Base-by-base conservation (phyloP, 2,329 filamentous ascomycete genomes). In the Thelonectria rubi region DNA sequence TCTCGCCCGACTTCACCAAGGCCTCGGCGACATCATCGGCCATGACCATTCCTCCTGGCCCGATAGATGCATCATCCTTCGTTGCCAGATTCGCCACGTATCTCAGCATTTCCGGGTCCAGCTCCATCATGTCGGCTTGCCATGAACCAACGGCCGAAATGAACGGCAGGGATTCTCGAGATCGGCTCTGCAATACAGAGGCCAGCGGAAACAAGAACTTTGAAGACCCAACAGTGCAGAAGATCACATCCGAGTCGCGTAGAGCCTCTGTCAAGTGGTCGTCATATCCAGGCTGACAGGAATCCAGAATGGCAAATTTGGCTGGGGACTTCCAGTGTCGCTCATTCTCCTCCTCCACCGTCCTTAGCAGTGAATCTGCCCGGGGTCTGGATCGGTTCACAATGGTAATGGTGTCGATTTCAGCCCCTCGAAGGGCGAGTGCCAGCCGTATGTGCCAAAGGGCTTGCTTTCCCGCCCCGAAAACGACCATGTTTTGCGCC, bases 401-500 rank as follows among this genome's bases (percentile, higher is more conserved):
- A 0, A 77, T 42, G 0, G 68, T 76, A 9, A 78, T 63, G 2
- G 21, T 57, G 1, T 57, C 56, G 3, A 78, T 68, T 14, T 73
- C 69, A 0, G 52, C 39, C 0, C 72, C 72, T 3, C 73, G 62
- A 0, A 91, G 79, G 2, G 88, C 78, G 2, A 92, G 75, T 0
- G 88, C 86, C 6, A 92, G 81, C 1, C 88, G 83, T 9, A 89
- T 84, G 69, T 91, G 89, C 89, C 89, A 92, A 70, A 89, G 86
- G 1, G 89, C 90, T 75, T 91, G 88, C 65, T 85, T 87, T 30
- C 89, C 89, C 0, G 88, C 88, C 1, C 90, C 89, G 67, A 92
- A 92, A 30, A 91, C 82, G 5, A 87, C 82, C 2, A 91, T 68
- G 15, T 85, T 86, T 67, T 86, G 55, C 0, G 73, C 68, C 2